Base-by-base conservation (phyloP, 2,329 filamentous ascomycete genomes). In the Xylariaceae sp. region DNA sequence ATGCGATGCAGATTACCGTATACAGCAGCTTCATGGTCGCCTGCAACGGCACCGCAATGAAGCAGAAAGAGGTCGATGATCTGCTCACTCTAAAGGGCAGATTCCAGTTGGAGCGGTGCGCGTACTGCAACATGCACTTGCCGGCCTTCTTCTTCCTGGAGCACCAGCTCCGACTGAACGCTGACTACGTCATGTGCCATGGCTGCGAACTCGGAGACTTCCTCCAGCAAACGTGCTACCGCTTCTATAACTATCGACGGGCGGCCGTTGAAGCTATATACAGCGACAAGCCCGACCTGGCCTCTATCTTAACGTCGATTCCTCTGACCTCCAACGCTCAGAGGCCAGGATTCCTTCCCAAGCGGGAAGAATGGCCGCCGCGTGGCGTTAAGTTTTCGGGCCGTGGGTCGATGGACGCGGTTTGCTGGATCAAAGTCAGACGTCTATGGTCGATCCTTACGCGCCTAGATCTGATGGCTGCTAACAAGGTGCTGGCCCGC, bases 161-260 rank as follows among this genome's bases (percentile, higher is more conserved):
- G 1, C 11, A 44, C 3, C 38, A 41, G 1, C 9, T 31, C 1
- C 9, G 11, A 3, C 38, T 43, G 3, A 15, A 3, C 0, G 12
- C 9, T 2, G 2, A 29, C 9, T 18, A 47, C 9, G 11, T 35
- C 1, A 4, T 46, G 4, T 58, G 55, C 17, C 34, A 41, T 9
- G 55, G 55, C 0, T 57, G 55, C 30, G 44, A 55, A 9, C 31
- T 58, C 1, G 1, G 2, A 5, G 3, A 2, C 0, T 8, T 16
- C 3, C 40, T 53, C 2, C 5, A 28, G 3, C 2, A 5, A 1
- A 35, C 52, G 1, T 19, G 19, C 1, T 46, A 46, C 26, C 40
- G 38, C 16, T 40, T 46, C n/a, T 34, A 38, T 2, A 3, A 2
- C 1, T 0, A 14, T 0, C 30, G 44, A 28, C 17, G 37, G 9